Evolutionary conservation across 2,329 filamentous ascomycete species (phyloP), one percentile per base, ranked within the genome.

Genomic region (Beauveria varroae): DNA sequence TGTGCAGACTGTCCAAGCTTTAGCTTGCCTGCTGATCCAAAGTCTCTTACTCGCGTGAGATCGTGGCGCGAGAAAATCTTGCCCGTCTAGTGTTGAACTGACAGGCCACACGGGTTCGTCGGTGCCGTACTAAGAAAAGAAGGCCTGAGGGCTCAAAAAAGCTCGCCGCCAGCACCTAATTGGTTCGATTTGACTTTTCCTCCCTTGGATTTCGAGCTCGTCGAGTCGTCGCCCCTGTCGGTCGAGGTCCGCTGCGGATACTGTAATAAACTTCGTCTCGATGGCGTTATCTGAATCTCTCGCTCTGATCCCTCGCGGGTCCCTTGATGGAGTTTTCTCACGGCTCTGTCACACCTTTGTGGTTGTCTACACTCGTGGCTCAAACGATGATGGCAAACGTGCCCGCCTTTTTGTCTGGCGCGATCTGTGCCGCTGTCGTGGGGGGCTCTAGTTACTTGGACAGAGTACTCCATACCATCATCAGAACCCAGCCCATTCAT

Each of bases 171-270:
- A 18, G 26, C 22, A 30, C 44, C 37, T 49, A 59, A 60, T 60
- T 53, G 49, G 40, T 26, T 59, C 37, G 8, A 51, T 43, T 41
- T 24, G 40, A 52, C 37, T 34, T 34, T 44, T 34, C 30, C 34
- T 37, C 34, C 12, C 34, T 37, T 37, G 34, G 34, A 16, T 3
- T 37, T 37, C 12, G 34, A 37, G 34, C 34, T 37, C 12, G 34
- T 37, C 12, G 34, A 37, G 34, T 37, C 34, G 34, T 37, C 34
- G 34, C 37, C 26, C 57, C 46, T 60, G 47, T 53, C 46, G 22
- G 50, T 49, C 57, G 18, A 60, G 58, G 43, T 60, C 58, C 58
- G 58, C 58, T 54, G 58, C 58, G 58, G 58, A 60, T 49, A 60
- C 58, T 16, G 28, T 60, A 41, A 60, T 40, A 46, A 46, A 53